These are phyloP conservation scores for Silene latifolia DNA, from an alignment of 148 eudicot genomes.

Conservation along the genomic window DNA sequence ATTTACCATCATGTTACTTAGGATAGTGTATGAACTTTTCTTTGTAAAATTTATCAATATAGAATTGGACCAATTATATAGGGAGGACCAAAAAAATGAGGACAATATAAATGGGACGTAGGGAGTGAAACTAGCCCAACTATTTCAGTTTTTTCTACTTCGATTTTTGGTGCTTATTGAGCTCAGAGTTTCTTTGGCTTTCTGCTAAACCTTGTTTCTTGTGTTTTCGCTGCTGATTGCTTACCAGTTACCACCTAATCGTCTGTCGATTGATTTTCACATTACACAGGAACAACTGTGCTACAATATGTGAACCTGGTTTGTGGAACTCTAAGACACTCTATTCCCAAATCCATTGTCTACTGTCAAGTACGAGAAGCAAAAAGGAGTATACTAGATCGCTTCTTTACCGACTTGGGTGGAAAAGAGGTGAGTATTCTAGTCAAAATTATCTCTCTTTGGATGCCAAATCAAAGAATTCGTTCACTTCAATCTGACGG, in stretches of 20 bases:
- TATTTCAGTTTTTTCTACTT: background rate
- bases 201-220: background rate
- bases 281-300: slow-evolving; percentile 67
- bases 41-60: too few species aligned
- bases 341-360: slow-evolving; percentile 90
- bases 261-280: background rate
- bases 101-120: background rate
- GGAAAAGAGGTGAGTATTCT: slow-evolving; percentile 62
- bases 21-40: too few species aligned
- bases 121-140: too few species aligned
- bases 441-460: background rate
- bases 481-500: too few species aligned
- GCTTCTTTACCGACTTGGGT: slow-evolving; percentile 84
- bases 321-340: slow-evolving; percentile 72
- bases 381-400: slow-evolving; percentile 83
- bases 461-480: background rate
- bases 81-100: too few species aligned
- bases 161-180: background rate
- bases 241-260: background rate
- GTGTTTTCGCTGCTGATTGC: background rate
- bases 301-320: slow-evolving; percentile 89
- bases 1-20: too few species aligned
- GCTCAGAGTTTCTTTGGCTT: background rate
- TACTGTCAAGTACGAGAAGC: slow-evolving; percentile 99
- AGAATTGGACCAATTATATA: too few species aligned